phyloP scores from a whole-genome alignment of 768 basidiomycete genomes.

The Hericium erinaceus region DNA sequence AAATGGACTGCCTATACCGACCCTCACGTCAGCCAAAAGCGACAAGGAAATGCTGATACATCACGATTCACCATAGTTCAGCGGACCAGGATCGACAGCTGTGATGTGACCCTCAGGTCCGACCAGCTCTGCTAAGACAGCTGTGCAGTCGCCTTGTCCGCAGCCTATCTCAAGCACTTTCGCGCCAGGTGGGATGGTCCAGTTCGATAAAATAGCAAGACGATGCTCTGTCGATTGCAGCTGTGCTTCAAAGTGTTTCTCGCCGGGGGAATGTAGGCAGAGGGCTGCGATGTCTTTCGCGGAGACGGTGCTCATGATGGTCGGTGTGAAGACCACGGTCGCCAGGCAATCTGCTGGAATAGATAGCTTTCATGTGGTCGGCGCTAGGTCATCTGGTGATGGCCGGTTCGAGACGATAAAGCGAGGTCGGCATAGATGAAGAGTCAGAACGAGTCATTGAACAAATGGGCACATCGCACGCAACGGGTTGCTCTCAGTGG shows the following conservation, averaged over 20 bases:
- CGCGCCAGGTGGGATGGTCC: conserved; percentile 21
- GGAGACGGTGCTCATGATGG: background rate
- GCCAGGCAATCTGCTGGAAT: too few relatives aligned
- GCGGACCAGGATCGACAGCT: conserved; percentile 29
- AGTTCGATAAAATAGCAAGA: conserved; percentile 22
- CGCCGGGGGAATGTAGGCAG: conserved; percentile 6
- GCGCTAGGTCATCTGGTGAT: too few relatives aligned
- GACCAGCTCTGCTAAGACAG: conserved; percentile 26
- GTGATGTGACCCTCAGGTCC: conserved; percentile 27
- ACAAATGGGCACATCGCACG: too few relatives aligned
- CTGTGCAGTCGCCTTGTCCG: conserved; percentile 33
- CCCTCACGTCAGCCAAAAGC: background rate
- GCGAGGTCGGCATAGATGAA: too few relatives aligned
- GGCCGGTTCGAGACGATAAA: too few relatives aligned
- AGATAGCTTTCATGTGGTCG: too few relatives aligned
- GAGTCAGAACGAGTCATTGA: too few relatives aligned
- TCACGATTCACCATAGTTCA: conserved; percentile 24
- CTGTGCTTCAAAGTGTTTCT: conserved; percentile 3
- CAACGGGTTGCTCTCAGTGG: too few relatives aligned
- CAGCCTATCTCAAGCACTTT: conserved; percentile 31
- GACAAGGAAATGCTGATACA: background rate
- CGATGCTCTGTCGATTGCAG: conserved; percentile 23
- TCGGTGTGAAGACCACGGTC: background rate
- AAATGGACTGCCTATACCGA: conserved; percentile 22
- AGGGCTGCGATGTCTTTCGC: conserved; percentile 11